These are phyloP conservation scores for Fusarium haematococcum DNA, from an alignment of 2,329 filamentous ascomycete genomes.

Conservation along the genomic window DNA sequence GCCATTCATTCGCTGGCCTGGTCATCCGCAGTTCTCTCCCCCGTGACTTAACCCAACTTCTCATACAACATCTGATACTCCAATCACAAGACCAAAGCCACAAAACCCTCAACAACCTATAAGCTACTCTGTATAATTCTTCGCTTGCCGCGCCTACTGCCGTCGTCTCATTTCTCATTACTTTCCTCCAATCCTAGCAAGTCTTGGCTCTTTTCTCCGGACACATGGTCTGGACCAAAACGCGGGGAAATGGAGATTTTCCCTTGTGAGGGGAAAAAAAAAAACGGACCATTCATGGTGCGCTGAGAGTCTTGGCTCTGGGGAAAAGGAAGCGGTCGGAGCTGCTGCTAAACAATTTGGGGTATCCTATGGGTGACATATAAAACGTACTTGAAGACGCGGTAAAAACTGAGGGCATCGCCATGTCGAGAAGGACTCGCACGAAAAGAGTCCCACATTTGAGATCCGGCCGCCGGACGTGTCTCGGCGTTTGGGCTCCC, in stretches of 20 bases:
- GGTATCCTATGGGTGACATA: neutral
- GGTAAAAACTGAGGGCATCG: slow-evolving; percentile 35
- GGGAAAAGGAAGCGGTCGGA: slow-evolving; percentile 3
- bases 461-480: slow-evolving; percentile 31
- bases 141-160: slow-evolving; percentile 23
- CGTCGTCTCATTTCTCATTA: neutral
- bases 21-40: neutral
- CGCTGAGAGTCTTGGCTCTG: slow-evolving; percentile 29
- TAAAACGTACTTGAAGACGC: slow-evolving; percentile 27
- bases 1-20: neutral
- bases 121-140: slow-evolving; percentile 11
- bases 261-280: slow-evolving; percentile 27
- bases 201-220: slow-evolving; percentile 7
- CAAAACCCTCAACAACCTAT: neutral
- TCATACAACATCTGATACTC: slow-evolving; percentile 16
- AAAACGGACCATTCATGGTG: slow-evolving; percentile 41
- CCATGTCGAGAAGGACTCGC: slow-evolving; percentile 8
- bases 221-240: slow-evolving; percentile 20
- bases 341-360: neutral
- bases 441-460: slow-evolving; percentile 32
- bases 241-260: slow-evolving; percentile 44
- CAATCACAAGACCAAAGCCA: neutral
- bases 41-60: neutral
- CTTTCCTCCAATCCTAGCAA: neutral
- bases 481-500: slow-evolving; percentile 37